Evolutionary conservation across 805 yeast genomes (phyloP).

Genomic region (Wickerhamiella dianesei): DNA sequence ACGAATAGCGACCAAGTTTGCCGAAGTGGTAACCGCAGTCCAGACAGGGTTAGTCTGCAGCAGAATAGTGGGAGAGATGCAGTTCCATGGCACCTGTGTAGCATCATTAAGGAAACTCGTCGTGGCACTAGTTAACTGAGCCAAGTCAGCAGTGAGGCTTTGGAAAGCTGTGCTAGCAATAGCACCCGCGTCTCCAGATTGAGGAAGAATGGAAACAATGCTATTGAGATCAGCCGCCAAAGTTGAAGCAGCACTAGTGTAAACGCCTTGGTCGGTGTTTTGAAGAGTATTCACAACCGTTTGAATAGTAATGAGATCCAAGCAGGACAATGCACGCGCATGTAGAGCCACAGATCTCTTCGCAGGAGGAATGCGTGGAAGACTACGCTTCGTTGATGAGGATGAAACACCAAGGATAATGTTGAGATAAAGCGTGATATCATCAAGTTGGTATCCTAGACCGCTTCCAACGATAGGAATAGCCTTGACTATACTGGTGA

Average conservation of each 20-base stretch:
- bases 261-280: not conserved
- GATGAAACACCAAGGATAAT: not conserved
- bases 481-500: not conserved
- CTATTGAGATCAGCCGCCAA: not conserved
- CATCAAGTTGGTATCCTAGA: not conserved
- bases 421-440: not conserved
- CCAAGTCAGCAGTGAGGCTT: not conserved
- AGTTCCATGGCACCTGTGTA: not conserved
- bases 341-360: not conserved
- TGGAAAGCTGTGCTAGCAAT: not conserved
- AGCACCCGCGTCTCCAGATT: not conserved
- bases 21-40: not conserved
- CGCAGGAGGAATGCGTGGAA: not conserved
- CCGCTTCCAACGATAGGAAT: not conserved
- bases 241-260: not conserved
- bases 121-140: not conserved
- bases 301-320: not conserved
- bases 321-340: not conserved
- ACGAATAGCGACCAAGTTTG: not conserved
- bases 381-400: not conserved
- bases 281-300: not conserved
- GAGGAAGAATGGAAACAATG: not conserved
- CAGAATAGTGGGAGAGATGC: not conserved
- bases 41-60: not conserved
- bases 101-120: not conserved